Evolutionary conservation across 176 grass and related monocot genomes (phyloP), one percentile per base, ranked within the genome.

Genomic region (Triticum turgidum): DNA sequence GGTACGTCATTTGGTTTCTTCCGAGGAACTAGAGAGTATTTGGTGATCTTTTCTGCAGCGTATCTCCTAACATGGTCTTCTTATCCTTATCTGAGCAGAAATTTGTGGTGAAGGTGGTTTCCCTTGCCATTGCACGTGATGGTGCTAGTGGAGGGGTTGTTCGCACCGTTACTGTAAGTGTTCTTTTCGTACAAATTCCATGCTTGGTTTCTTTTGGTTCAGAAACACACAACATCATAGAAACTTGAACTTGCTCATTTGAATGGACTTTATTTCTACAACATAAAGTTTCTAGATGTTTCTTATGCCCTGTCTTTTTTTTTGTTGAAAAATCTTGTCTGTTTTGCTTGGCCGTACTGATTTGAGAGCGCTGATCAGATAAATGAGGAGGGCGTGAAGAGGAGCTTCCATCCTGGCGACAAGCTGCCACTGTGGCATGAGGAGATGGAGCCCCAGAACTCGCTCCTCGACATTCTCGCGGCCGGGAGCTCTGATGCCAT

Each of bases 31-130:
- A 34, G 5, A 75, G 49, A 63, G 11, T 51, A 33, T 18, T 6
- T 5, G 6, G 1, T 30, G 61, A 47, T 37, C 21, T 17, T 62
- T n/a, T 79, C 15, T 13, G 11, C 17, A 38, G 1, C 47, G 29
- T 49, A 82, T 63, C 79, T 84, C 22, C 73, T 92, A 62, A 92
- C 33, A 25, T 83, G 35, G 69, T 80, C 1, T 73, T 85, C 42
- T 78, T 13, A 18, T 81, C 7, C 34, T 78, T 7, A 47, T 78
- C 27, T 88, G 24, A 85, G 58, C 87, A 99, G 97, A 90, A 99
- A 21, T 90, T 99, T 58, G 94, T 97, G 80, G 89, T 97, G 70
- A 96, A 99, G 83, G 94, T 91, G 14, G 90, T 95, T 65, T 99
- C 97, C 80, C 85, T 97, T 83, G 97, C 97, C 15, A 97, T 99